Percentiles rank a stretch among this genome's conserved stretches.
These are phyloP conservation scores for Penicillium parvum DNA, from an alignment of 495 filamentous ascomycete genomes.

Conservation along the genomic window DNA sequence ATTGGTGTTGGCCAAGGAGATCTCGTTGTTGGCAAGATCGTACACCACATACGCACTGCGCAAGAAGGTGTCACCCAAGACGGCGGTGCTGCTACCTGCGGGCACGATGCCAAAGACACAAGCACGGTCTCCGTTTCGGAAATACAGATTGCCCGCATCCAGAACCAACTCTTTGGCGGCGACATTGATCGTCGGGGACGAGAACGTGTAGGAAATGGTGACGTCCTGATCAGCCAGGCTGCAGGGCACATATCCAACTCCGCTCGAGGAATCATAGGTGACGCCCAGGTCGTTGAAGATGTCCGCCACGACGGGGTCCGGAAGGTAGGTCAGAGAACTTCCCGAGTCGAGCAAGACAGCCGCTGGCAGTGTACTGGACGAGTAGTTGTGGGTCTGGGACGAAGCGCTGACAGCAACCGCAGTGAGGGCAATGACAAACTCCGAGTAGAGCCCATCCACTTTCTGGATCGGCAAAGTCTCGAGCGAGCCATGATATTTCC, in stretches of 20 bases:
- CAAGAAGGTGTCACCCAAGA: slow-evolving; percentile 91
- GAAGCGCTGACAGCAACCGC: slow-evolving; percentile 48
- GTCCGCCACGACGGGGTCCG: slow-evolving; percentile 55
- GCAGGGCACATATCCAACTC: slow-evolving; percentile 69
- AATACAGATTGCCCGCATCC: slow-evolving; percentile 52
- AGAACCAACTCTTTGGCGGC: slow-evolving; percentile 74
- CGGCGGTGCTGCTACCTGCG: slow-evolving; percentile 58
- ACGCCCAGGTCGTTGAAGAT: slow-evolving; percentile 66
- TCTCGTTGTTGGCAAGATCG: slow-evolving; percentile 82
- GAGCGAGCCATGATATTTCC: slow-evolving; percentile 68
- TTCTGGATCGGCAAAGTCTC: slow-evolving; percentile 71
- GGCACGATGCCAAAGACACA: slow-evolving; percentile 78
- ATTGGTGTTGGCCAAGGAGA: slow-evolving; percentile 78
- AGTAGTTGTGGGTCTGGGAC: slow-evolving; percentile 39
- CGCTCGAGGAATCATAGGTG: slow-evolving; percentile 48
- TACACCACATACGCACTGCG: slow-evolving; percentile 91
- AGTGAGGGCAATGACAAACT: slow-evolving; percentile 82
- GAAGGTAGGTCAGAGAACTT: slow-evolving; percentile 83
- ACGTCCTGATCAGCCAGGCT: slow-evolving; percentile 51
- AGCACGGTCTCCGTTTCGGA: slow-evolving; percentile 55
- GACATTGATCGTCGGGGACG: slow-evolving; percentile 64
- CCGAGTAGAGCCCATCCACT: slow-evolving; percentile 53
- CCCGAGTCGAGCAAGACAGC: slow-evolving; percentile 89
- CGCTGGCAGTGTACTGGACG: slow-evolving; percentile 49
- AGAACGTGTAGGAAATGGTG: slow-evolving; percentile 67